Base-by-base conservation (phyloP, 192 early-diverging fungal genomes). In the Spinellus fusiger region DNA sequence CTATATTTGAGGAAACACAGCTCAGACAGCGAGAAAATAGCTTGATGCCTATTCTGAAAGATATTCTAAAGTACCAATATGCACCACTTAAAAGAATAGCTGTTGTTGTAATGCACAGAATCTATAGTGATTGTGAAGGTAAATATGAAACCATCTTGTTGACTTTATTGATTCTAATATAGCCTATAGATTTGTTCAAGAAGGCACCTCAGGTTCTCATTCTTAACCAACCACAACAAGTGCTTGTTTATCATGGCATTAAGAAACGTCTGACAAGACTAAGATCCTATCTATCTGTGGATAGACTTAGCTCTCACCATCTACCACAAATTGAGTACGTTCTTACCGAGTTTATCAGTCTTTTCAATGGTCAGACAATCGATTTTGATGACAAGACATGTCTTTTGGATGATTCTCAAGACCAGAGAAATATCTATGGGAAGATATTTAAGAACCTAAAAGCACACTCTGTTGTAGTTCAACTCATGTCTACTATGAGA, bases 31-130 rank as follows among this genome's bases (percentile, higher is more conserved):
- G 62, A 22, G 62, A 64, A 49, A 56, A 46, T 2, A 54, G 53
- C 23, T 32, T 64, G 29, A 64, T 64, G 62, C 62, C 62, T 6
- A 64, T 64, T 22, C 46, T 64, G 20, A 56, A 64, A 50, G 62
- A 64, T 49, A 64, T 64, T 20, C 46, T 64, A 10, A 46, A 49
- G 31, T 64, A 64, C 29, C 54, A 64, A 35, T 64, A 64, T 35
- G 54, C 62, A 3, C 62, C 62, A 34, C 54, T 64, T 16, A 64
- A 64, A 56, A 37, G 46, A 12, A 49, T 64, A 9, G 54, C 51
- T 13, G 62, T 64, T 22, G 44, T 54, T 15, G 62, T 64, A 10
- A 64, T 64, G 62, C 62, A 64, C 54, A 31, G 62, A 13, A 56
- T 64, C 15, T 64, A 64, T 32, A 26, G 56, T 38, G 62, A 64